A percentile compares a stretch with the other conserved stretches of the same genome.
Conservation (phyloP, 495 filamentous ascomycete species). For the Emericellopsis terricola region DNA sequence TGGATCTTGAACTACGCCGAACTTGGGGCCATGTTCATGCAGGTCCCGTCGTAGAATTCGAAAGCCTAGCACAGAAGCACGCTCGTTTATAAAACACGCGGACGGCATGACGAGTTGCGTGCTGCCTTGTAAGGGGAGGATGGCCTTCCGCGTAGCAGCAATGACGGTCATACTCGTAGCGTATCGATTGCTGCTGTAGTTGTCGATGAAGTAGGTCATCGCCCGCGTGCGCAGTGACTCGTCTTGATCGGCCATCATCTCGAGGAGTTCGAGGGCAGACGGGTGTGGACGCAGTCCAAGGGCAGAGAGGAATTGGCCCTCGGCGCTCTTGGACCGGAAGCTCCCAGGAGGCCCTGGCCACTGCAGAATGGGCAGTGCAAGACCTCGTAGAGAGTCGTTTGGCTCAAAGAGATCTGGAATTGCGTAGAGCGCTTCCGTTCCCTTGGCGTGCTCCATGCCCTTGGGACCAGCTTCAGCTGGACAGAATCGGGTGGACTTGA, state of each 20-base stretch:
- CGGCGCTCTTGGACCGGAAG: slow-evolving; percentile 39
- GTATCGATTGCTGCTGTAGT: slow-evolving; percentile 65
- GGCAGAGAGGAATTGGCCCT: slow-evolving; percentile 51
- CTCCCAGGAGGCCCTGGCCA: slow-evolving; percentile 53
- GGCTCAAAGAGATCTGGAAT: slow-evolving; percentile 79
- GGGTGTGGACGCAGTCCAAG: slow-evolving; percentile 60
- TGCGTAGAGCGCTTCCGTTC: slow-evolving; percentile 42
- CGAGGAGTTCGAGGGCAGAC: slow-evolving; percentile 46
- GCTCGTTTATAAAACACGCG: slow-evolving; percentile 67
- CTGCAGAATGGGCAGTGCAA: slow-evolving; percentile 64
- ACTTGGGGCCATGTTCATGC: slow-evolving; percentile 55
- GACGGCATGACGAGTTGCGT: slow-evolving; percentile 45
- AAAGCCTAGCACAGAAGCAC: slow-evolving; percentile 60
- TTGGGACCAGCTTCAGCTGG: slow-evolving; percentile 48
- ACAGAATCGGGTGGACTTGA: slow-evolving; percentile 62
- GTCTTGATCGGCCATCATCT: slow-evolving; percentile 56
- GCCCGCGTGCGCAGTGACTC: slow-evolving; percentile 37
- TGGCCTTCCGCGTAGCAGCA: slow-evolving; percentile 42
- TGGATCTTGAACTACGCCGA: slow-evolving; percentile 69
- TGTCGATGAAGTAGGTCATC: slow-evolving; percentile 67
- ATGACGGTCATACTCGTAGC: slow-evolving; percentile 32
- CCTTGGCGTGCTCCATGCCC: slow-evolving; percentile 20
- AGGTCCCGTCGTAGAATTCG: slow-evolving; percentile 55
- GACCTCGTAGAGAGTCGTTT: slow-evolving; percentile 43
- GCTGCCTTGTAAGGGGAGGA: slow-evolving; percentile 54